Conservation (phyloP, 495 filamentous ascomycete species). For the Aspergillus bertholletiae region DNA sequence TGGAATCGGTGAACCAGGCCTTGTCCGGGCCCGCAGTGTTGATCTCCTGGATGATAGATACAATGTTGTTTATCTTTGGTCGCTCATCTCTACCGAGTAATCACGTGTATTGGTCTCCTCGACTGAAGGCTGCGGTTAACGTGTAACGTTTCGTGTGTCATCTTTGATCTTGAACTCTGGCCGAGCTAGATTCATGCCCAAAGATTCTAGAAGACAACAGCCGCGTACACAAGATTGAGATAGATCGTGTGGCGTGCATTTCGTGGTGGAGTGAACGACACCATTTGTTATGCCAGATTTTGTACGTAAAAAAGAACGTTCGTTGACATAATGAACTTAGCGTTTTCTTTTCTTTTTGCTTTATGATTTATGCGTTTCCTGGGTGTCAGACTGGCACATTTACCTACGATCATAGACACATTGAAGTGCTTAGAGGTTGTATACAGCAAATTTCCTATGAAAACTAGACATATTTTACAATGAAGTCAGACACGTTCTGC, state of each 20-base stretch:
- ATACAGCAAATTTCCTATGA: too few species aligned
- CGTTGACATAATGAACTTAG: conserved; percentile 18
- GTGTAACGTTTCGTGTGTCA: conserved; percentile 18
- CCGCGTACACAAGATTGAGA: conserved; percentile 21
- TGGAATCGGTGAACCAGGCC: conserved; percentile 22
- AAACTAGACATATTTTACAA: too few species aligned
- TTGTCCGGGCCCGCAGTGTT: conserved; percentile 22
- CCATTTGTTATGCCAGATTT: conserved; percentile 30
- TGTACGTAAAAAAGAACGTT: conserved; percentile 33
- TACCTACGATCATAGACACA: too few species aligned
- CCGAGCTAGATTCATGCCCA: conserved; percentile 1
- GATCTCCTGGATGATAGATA: conserved; percentile 22
- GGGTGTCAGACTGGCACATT: too few species aligned
- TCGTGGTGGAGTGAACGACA: conserved; percentile 22
- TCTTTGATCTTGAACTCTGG: conserved; percentile 14
- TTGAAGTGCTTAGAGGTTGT: too few species aligned
- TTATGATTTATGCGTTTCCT: too few species aligned
- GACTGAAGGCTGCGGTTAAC: conserved; percentile 18
- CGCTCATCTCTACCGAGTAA: conserved; percentile 4
- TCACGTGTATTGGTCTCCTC: conserved; percentile 14
- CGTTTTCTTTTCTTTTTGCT: conserved; percentile 14
- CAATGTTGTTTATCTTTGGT: conserved; percentile 8
- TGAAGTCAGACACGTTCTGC: too few species aligned
- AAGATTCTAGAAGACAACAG: not conserved
- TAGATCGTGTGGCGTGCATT: conserved; percentile 14